phyloP scores from a whole-genome alignment of 73 alveolate genomes.

The Tetrahymena elliotti region DNA sequence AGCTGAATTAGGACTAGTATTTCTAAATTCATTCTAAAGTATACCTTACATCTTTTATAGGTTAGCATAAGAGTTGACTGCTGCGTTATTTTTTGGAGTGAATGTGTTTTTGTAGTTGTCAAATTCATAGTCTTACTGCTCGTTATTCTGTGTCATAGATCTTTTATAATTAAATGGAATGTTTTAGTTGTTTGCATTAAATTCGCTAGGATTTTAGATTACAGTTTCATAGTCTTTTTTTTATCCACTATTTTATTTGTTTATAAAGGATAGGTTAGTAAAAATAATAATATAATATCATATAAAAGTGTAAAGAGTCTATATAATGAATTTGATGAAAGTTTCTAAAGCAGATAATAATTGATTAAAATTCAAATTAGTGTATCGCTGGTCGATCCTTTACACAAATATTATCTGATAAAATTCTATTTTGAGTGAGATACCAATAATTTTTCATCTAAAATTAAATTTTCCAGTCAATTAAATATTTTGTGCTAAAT shows the following conservation, averaged over 20 bases:
- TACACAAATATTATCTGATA: background rate
- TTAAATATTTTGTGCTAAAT: background rate
- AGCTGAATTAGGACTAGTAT: background rate
- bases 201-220: background rate
- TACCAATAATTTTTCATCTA: background rate
- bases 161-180: background rate
- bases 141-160: background rate
- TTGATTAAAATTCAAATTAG: background rate
- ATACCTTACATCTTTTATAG: background rate
- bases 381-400: background rate
- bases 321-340: too few species aligned
- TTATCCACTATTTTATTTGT: background rate
- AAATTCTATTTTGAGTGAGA: background rate
- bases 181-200: background rate
- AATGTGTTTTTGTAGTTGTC: background rate
- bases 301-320: background rate
- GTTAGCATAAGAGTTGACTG: background rate
- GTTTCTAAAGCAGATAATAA: background rate
- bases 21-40: background rate
- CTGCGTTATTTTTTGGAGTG: background rate
- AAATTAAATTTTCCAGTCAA: background rate
- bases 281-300: background rate
- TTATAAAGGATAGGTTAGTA: background rate
- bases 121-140: background rate
- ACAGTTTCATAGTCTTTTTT: background rate